phyloP scores from a whole-genome alignment of 129 eudicot species.

The Helichrysum umbraculigerum region DNA sequence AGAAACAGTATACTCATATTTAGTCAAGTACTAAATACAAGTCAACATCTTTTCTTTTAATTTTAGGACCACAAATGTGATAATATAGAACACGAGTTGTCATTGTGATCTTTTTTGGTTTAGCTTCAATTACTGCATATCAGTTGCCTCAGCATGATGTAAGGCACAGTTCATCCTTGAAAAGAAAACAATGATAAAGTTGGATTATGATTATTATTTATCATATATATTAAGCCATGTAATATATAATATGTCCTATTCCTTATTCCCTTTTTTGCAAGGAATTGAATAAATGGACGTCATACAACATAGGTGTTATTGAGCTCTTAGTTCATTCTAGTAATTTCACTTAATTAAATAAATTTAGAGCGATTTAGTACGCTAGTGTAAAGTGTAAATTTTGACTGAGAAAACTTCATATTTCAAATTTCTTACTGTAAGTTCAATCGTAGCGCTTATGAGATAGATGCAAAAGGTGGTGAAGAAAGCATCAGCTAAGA shows the following conservation, averaged over 20 bases:
- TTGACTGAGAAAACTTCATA: constrained; percentile 1
- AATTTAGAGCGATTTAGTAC: background rate
- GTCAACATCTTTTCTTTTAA: background rate
- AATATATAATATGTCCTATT: constrained; percentile 26
- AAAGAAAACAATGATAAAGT: constrained; percentile 3
- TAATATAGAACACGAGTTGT: background rate
- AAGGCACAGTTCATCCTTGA: constrained; percentile 23
- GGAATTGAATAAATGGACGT: constrained; percentile 28
- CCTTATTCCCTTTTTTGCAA: constrained; percentile 29
- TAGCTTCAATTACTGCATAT: constrained; percentile 8
- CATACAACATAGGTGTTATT: constrained; percentile 12
- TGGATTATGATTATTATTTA: constrained; percentile 12
- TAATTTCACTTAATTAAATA: background rate
- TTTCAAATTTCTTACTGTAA: constrained; percentile 48
- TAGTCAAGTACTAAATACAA: background rate
- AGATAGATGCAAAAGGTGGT: constrained; percentile 73
- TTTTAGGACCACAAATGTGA: constrained; percentile 30
- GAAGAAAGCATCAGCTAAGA: constrained; percentile 82
- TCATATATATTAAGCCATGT: constrained; percentile 21
- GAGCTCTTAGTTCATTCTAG: background rate
- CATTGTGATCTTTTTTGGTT: constrained; percentile 16
- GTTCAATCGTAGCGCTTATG: constrained; percentile 68
- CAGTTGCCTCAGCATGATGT: constrained; percentile 31
- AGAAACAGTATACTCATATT: constrained; percentile 3
- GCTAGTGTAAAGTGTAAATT: background rate